Evolutionary conservation across 192 early-diverging fungal species (phyloP).

Genomic region (Coemansia sp.): DNA sequence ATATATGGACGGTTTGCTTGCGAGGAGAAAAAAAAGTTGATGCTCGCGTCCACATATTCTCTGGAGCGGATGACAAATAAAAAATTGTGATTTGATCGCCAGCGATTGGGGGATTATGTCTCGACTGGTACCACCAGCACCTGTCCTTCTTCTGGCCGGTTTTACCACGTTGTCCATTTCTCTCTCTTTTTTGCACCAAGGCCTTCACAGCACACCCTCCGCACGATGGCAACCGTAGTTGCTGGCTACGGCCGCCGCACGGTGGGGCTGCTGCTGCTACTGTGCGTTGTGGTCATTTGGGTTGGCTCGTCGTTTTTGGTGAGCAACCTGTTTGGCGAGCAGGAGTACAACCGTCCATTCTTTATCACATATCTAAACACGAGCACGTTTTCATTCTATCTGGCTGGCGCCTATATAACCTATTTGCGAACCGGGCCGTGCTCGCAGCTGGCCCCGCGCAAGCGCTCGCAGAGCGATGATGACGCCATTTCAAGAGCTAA

Average conservation of each 20-base stretch:
- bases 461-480: conserved; percentile 34
- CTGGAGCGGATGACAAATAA: neutral
- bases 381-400: conserved; percentile 68
- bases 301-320: conserved; percentile 72
- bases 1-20: neutral
- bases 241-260: conserved; percentile 43
- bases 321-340: conserved; percentile 68
- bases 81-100: conserved; percentile 2
- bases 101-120: no score
- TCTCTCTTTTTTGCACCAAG: neutral
- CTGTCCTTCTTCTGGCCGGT: no score
- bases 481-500: neutral
- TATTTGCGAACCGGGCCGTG: neutral
- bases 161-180: no score
- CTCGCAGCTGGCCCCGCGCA: conserved; percentile 3
- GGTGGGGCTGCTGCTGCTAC: conserved; percentile 60
- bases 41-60: no score
- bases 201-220: neutral
- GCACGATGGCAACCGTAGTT: neutral
- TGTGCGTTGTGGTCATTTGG: conserved; percentile 76
- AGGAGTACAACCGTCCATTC: conserved; percentile 69
- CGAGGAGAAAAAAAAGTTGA: conserved; percentile 12
- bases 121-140: no score
- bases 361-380: conserved; percentile 78
- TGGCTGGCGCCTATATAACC: conserved; percentile 34